Evolutionary conservation across 441 rosid genomes (phyloP), one percentile per base, ranked within the genome.

Genomic region (Aleurites moluccanus): DNA sequence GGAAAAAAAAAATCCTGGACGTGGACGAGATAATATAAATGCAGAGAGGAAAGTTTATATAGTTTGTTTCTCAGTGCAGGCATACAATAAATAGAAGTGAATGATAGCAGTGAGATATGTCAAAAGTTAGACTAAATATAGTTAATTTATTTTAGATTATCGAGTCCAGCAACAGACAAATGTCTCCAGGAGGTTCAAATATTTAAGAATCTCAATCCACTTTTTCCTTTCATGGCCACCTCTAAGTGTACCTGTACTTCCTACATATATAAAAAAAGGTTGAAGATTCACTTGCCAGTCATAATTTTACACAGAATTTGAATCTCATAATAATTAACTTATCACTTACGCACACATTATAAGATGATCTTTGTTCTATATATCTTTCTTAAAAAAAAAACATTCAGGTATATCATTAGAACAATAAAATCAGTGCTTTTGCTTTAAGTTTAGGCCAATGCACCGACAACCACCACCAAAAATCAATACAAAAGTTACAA

Each of bases 401-500:
- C n/a, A n/a, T n/a, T n/a, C n/a, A n/a, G n/a, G n/a, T n/a, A n/a
- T n/a, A 25, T 28, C 13, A 21, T 45, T 50, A 71, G 4, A 56
- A 11, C 50, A 70, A 18, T 16, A 25, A 25, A 21, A 6, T 1
- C 16, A 20, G 28, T 18, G 9, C 14, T 18, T 45, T 35, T 27
- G 25, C 55, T 40, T 52, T 72, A 52, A 25, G 40, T 44, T 35
- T 73, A 62, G 59, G 69, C 67, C 18, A 62, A 62, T 20, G 50
- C 45, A 33, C 21, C 20, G 11, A 15, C 23, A 33, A 6, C 23
- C 23, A 73, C 33, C 13, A 60, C 42, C 20, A 42, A 10, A 27
- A 20, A 47, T 28, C 27, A 57, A 44, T 21, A 60, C 21, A 61
- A 45, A 5, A n/a, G 9, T 52, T 63, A 52, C n/a, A 0, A 45